Base-by-base conservation (phyloP, 2,329 filamentous ascomycete species). In the Colletotrichum eleusines region DNA sequence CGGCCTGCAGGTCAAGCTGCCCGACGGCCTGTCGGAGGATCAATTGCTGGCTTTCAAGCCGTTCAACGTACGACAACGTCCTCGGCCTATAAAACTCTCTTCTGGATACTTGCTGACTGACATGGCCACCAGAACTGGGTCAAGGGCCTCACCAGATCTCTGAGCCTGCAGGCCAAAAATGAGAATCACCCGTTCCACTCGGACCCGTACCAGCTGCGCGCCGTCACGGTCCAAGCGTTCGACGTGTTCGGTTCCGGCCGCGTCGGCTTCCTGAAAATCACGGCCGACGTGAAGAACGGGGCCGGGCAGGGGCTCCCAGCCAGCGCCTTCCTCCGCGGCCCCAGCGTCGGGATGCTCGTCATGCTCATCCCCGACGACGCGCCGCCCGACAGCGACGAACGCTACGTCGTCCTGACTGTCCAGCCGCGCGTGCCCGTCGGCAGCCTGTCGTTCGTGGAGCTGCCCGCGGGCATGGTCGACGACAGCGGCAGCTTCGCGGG, bases 381-480 rank as follows among this genome's bases (percentile, higher is more conserved):
- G 1, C 60, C 76, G 7, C 65, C 73, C 20, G 77, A 74, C 1
- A 80, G 76, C 0, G 77, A 83, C 18, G 87, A 90, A 79, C 84
- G 87, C 64, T 85, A 88, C 76, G 88, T 86, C 9, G 78, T 91
- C 1, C 76, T 91, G 63, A 90, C 88, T 0, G 84, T 90, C 35
- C 89, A 90, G 78, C 86, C 89, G 28, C 86, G 89, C 55, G 76
- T 89, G 4, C 81, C 89, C 0, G 86, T 82, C 0, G 87, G 86
- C 2, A 86, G 86, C n/a, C 76, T 90, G 35, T 79, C 84, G 46
- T 85, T 89, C 73, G 80, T 86, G 3, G 86, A 90, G 76, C 74
- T 91, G 16, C 89, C 89, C 0, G 89, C 89, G 0, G 85, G 88
- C 8, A 86, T 90, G 87, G 83, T 90, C 3, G 86, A 89, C 74